Base-by-base conservation (phyloP, 225 moss, liverwort and hornwort species). In the Polytrichum commune region DNA sequence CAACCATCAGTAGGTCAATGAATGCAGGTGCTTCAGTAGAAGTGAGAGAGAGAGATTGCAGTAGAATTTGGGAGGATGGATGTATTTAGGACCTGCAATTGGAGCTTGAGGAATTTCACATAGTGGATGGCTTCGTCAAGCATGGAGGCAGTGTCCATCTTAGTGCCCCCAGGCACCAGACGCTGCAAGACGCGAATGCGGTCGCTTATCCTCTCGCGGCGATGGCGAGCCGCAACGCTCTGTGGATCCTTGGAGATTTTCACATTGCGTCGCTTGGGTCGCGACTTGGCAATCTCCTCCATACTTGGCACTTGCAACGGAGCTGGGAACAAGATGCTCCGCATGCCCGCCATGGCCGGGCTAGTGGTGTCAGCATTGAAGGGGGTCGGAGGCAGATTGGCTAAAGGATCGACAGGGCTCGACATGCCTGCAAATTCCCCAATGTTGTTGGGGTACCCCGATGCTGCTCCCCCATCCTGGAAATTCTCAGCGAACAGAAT, bases 81-180 rank as follows among this genome's bases (percentile, higher is more conserved):
- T 46, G 46, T 46, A 16, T 46, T 13, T 46, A 46, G 46, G 46
- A 85, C 85, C 82, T 89, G 88, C 13, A 95, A 83, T 73, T 89
- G 92, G 16, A 78, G 74, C 79, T 95, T 78, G 16, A 95, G 75
- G 28, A 78, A 92, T 70, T 95, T 95, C 73, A 95, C 90, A 66
- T 95, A 95, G 18, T 76, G 75, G 57, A 92, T 92, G 29, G 94
- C 90, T 85, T 92, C 92, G 27, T 95, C 92, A 20, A 95, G 88
- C 95, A 95, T 95, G 46, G 89, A 89, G 24, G 95, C 95, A 0
- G 95, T 95, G 77, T 92, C 92, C 95, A 92, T 95, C 78, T 92
- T 92, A 0, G 90, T 89, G 3, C 92, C 92, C 1, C 95, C 95
- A 0, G 95, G 95, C 6, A 95, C 92, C 27, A 95, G 83, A 65